Evolutionary conservation across 352 stramenopile genomes (phyloP), one percentile per base, ranked within the genome.

Genomic region (Elongisporangium anandrum): DNA sequence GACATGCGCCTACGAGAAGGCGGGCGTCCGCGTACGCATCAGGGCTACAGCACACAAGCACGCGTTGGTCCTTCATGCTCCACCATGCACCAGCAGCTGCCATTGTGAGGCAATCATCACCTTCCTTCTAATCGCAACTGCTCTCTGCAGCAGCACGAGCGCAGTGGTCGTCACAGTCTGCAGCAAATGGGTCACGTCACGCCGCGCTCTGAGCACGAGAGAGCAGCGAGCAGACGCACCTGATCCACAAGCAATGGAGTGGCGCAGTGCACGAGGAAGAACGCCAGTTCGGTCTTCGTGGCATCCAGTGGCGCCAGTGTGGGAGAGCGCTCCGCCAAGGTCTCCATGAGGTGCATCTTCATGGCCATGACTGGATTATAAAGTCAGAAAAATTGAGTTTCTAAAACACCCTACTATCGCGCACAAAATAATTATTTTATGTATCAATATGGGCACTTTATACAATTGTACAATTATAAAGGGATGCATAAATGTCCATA

Each of bases 111-210:
- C 12, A 29, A 21, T 2, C 20, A 21, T 38, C 57, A 56, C 59
- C 54, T 70, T 66, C 63, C 63, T 70, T 66, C 54, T 57, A 52
- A 49, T 50, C 26, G 54, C 41, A 34, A 63, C 60, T 34, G 66
- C 64, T 20, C 26, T 48, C 41, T 70, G 59, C 9, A 26, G 51
- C 26, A 66, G 55, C 51, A 66, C 60, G 10, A 70, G 22, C 34
- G 59, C 59, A 8, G 63, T 63, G 39, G 60, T 16, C 10, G 62
- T 65, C 34, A 26, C 52, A n/a, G 62, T 54, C 62, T 68, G 26
- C 23, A 54, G 29, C 4, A 41, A 8, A 8, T 41, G 3, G 24
- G 7, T 8, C 6, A 8, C 9, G 29, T 41, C 29, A 41, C 29
- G 4, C 6, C 9, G 1, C 4, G 29, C 9, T 41, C 16, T 5